phyloP scores from a whole-genome alignment of 768 basidiomycete genomes.

The Pholiota conissans region DNA sequence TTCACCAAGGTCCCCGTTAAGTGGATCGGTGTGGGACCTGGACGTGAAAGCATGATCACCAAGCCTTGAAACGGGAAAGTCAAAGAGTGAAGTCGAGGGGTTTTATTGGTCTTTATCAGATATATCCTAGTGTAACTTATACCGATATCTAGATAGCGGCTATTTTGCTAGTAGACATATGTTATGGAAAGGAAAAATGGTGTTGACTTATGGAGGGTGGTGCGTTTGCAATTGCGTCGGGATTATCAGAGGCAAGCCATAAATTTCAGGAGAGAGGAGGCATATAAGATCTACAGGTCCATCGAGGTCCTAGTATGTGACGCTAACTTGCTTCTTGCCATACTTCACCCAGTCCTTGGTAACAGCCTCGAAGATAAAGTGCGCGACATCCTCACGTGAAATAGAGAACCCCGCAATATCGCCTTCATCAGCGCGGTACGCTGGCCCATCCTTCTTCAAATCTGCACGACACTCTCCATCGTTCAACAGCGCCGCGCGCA shows the following conservation, averaged over 20 bases:
- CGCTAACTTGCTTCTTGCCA: constrained; percentile 44
- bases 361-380: constrained; percentile 56
- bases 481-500: constrained; percentile 57
- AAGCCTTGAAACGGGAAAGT: constrained; percentile 17
- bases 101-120: neutral
- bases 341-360: constrained; percentile 50
- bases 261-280: no score
- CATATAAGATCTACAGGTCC: no score
- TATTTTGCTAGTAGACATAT: neutral
- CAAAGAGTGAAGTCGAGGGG: no score
- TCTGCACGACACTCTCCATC: constrained; percentile 49
- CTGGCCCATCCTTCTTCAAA: constrained; percentile 25
- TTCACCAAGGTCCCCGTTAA: constrained; percentile 80
- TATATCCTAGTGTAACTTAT: no score
- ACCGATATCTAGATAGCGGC: neutral
- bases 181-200: neutral
- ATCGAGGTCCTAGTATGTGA: constrained; percentile 41
- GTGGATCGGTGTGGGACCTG: constrained; percentile 95
- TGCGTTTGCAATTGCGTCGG: no score
- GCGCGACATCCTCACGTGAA: constrained; percentile 62
- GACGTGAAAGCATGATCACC: constrained; percentile 70
- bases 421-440: constrained; percentile 44
- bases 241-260: no score
- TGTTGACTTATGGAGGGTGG: no score
- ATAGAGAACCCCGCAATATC: constrained; percentile 46